Evolutionary conservation across 139 green algal genomes (phyloP), one percentile per base, ranked within the genome.

Genomic region (Haematococcus lacustris): DNA sequence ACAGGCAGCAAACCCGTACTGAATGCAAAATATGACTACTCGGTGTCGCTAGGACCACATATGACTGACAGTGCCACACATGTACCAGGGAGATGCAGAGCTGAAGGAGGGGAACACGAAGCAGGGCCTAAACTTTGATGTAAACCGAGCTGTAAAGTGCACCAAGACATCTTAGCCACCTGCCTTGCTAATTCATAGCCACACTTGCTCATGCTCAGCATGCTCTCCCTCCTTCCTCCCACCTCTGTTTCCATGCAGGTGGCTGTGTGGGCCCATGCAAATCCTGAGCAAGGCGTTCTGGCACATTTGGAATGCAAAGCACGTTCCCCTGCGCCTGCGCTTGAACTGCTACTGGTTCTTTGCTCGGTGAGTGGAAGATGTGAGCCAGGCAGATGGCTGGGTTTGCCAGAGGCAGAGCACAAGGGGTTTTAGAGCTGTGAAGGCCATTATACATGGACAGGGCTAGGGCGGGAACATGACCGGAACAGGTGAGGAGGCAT

Each of bases 271-370:
- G 25, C 84, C 84, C 37, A 86, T 86, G 78, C 84, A 89, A 70
- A 89, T 89, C 53, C 78, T 89, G 17, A 68, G 60, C 72, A 89
- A 89, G 76, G 82, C 71, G 6, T 89, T 86, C 62, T 47, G 51
- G 38, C 74, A 70, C 65, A 84, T 87, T 73, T 82, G 71, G 71
- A 30, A 37, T 39, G 70, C 76, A 21, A 71, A 68, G 62, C 47
- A 84, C 41, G 84, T 89, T 33, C 17, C 50, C 66, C 75, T 86
- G 39, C 33, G 39, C 34, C 75, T 69, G 71, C 79, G 81, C 57
- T 35, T 83, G 3, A 86, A 86, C 80, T 85, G 79, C 80, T 88
- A 85, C 76, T 87, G 80, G 84, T 89, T 84, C 77, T 87, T 87
- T 77, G 68, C 40, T 3, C 40, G 66, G 66, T 53, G 41, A 71